These are phyloP conservation scores for Carex myosuroides DNA, from an alignment of 176 grass and related monocot genomes.

Conservation along the genomic window DNA sequence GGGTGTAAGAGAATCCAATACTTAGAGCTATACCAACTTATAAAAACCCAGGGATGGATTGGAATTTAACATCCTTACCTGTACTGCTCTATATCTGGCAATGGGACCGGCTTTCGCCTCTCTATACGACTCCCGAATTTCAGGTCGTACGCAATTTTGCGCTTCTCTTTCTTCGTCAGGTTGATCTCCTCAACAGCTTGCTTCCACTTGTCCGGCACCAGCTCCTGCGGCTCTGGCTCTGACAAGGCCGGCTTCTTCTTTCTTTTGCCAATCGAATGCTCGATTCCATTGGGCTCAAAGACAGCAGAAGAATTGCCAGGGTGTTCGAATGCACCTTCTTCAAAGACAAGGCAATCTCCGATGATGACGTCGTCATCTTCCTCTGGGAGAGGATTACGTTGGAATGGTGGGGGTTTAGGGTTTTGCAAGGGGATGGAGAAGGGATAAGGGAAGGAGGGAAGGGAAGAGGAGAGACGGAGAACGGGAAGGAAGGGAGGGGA, in stretches of 20 bases:
- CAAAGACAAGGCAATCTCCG: conserved; percentile 93
- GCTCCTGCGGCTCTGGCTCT: conserved; percentile 20
- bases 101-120: conserved; percentile 40
- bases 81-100: conserved; percentile 36
- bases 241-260: conserved; percentile 7
- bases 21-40: background rate
- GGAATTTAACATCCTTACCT: background rate
- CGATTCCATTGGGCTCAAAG: background rate
- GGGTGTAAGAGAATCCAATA: background rate
- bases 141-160: conserved; percentile 65
- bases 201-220: conserved; percentile 80
- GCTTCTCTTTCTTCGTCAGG: conserved; percentile 92
- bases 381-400: background rate
- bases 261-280: background rate
- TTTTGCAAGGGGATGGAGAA: conserved; percentile 14
- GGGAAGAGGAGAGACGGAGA: conserved; percentile 2
- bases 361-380: conserved; percentile 56
- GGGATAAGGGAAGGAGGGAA: conserved; percentile 18
- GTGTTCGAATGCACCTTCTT: conserved; percentile 81
- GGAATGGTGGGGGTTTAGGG: background rate
- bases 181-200: conserved; percentile 76
- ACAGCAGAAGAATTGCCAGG: conserved; percentile 20
- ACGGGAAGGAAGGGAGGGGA: conserved; percentile 6
- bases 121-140: conserved; percentile 71
- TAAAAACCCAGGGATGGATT: background rate